These are phyloP conservation scores for Santalum album DNA, from an alignment of 164 flowering plant genomes.

Conservation along the genomic window DNA sequence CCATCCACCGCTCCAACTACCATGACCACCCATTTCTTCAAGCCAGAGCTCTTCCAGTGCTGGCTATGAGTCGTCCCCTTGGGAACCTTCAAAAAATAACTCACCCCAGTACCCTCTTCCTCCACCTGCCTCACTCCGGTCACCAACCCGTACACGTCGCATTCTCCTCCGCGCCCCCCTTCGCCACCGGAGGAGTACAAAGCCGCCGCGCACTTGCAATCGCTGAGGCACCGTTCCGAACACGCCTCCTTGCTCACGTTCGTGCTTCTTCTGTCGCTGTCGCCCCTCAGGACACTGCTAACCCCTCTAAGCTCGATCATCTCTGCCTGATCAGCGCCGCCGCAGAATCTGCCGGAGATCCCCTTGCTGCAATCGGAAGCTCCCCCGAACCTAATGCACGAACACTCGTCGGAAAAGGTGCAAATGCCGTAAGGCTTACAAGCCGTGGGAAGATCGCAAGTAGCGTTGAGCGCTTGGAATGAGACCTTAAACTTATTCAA, in stretches of 20 bases:
- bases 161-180: conserved; percentile 12
- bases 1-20: conserved; percentile 56
- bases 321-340: conserved; percentile 14
- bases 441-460: conserved; percentile 75
- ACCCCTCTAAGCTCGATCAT: conserved; percentile 58
- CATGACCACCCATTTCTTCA: conserved; percentile 47
- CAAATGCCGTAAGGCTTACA: conserved; percentile 73
- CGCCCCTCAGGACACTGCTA: conserved; percentile 32
- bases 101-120: conserved; percentile 21
- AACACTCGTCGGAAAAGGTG: conserved; percentile 46
- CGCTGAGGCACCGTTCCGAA: conserved; percentile 32
- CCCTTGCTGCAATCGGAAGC: conserved; percentile 25
- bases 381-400: conserved; percentile 37
- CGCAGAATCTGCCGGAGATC: conserved; percentile 26
- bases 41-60: conserved; percentile 14
- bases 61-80: conserved; percentile 22
- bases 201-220: conserved; percentile 61
- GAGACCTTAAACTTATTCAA: conserved; percentile 46
- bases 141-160: conserved; percentile 46
- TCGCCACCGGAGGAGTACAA: conserved; percentile 10
- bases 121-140: conserved; percentile 57
- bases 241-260: conserved; percentile 52
- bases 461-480: conserved; percentile 47
- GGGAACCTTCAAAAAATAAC: conserved; percentile 60
- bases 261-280: conserved; percentile 9